These are phyloP conservation scores for Asterophora lycoperdoides DNA, from an alignment of 768 basidiomycete genomes.

Conservation along the genomic window DNA sequence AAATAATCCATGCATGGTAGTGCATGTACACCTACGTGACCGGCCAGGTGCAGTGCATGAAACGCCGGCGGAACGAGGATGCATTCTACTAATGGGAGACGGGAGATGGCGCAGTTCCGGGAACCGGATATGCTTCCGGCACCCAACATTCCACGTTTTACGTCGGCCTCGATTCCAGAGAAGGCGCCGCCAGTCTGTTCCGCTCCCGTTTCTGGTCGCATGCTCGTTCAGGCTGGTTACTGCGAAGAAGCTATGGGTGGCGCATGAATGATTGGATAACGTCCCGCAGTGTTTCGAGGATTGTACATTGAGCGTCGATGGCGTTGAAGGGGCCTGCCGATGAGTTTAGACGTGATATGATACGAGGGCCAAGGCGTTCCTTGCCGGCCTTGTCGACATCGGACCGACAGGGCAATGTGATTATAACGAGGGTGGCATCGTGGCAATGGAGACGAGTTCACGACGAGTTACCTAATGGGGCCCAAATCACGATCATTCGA, in stretches of 20 bases:
- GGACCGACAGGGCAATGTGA: constrained; percentile 20
- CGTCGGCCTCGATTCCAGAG: not conserved
- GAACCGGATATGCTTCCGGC: not conserved
- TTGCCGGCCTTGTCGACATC: constrained; percentile 4
- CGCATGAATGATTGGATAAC: not conserved
- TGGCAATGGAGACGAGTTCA: not conserved
- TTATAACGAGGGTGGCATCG: constrained; percentile 24
- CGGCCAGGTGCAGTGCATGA: too few relatives aligned
- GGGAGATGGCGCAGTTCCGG: not conserved
- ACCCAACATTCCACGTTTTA: constrained; percentile 1
- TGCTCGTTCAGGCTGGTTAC: not conserved
- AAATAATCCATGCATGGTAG: too few relatives aligned
- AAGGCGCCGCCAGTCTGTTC: too few relatives aligned
- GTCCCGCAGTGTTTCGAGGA: too few relatives aligned
- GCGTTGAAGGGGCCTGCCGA: not conserved
- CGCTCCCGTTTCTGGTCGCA: not conserved
- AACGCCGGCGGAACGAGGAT: too few relatives aligned
- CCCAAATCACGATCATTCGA: constrained; percentile 8
- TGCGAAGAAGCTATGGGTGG: not conserved
- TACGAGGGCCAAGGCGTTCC: not conserved
- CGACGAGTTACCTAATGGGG: constrained; percentile 9
- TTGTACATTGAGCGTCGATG: too few relatives aligned
- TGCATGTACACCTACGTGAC: too few relatives aligned
- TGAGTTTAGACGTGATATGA: not conserved
- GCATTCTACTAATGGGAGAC: too few relatives aligned